Evolutionary conservation across 169 alveolate species (phyloP), one percentile per base, ranked within the genome.

Genomic region (Sarcocystis neurona): DNA sequence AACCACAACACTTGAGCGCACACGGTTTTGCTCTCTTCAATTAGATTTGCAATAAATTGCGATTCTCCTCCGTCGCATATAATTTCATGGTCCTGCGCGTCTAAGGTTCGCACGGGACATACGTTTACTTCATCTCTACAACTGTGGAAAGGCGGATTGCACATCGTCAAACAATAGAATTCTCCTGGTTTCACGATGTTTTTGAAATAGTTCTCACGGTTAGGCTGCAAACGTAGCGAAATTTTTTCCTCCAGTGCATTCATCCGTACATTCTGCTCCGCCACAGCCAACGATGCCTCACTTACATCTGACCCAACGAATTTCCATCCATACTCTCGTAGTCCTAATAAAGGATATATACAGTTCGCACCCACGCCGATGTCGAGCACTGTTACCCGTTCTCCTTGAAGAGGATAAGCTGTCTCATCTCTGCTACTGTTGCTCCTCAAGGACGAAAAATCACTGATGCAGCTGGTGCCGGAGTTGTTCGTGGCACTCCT

Each of bases 321-420:
- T 10, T 66, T 46, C 95, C 95, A 93, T 5, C 91, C 87, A 70
- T 88, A 93, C 34, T 85, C 92, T 20, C 79, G 30, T 34, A 56
- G 63, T 58, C 95, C 93, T 23, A 93, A 72, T 37, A 93, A 72
- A 34, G 95, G 90, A 84, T 89, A 89, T 10, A 93, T 72, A 44
- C 95, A 91, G 53, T 93, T 93, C 32, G 93, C 95, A 18, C 95
- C 95, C 41, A 89, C 87, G 34, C 95, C 95, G 6, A 93, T 88
- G 80, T 93, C 95, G 58, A 93, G 41, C 18, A 92, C 91, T 58
- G 89, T 41, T 34, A 93, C 72, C 30, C 79, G 77, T 46, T 58
- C 66, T 39, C 95, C 95, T n/a, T 53, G 82, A 2, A 72, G 82
- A 0, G 82, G 82, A 30, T 37, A 39, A 4, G 82, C 56, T n/a